These are phyloP conservation scores for Arabis hirsuta DNA, from an alignment of 345 rosid genomes.

Conservation along the genomic window DNA sequence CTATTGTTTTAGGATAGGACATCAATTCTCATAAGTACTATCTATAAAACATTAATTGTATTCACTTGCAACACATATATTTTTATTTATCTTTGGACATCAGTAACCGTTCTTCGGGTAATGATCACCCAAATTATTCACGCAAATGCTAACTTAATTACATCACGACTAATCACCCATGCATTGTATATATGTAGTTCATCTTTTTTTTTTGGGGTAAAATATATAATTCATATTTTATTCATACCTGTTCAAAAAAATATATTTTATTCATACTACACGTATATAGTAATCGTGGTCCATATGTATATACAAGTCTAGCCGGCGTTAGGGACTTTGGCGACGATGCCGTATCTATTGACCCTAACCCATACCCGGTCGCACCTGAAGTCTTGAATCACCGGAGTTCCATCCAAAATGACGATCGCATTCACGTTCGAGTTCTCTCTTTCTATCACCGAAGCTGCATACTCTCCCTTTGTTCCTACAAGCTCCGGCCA, in stretches of 20 bases:
- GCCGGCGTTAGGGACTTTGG: conserved; percentile 26
- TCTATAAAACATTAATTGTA: background rate
- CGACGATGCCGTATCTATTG: conserved; percentile 31
- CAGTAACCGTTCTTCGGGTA: background rate
- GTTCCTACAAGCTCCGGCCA: conserved; percentile 46
- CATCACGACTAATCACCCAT: background rate
- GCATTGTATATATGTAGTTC: background rate
- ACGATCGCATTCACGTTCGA: conserved; percentile 21
- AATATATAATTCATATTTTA: background rate
- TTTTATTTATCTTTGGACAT: background rate
- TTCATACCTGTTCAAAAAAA: too few relatives aligned
- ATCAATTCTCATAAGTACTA: too few relatives aligned
- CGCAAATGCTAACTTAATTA: background rate
- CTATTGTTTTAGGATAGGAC: too few relatives aligned
- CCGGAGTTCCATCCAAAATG: conserved; percentile 33
- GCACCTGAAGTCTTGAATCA: conserved; percentile 36
- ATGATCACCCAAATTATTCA: background rate
- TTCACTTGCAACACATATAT: background rate
- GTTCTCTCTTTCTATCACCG: conserved; percentile 39
- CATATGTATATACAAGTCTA: conserved; percentile 5
- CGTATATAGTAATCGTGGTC: background rate
- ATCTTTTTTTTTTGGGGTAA: too few relatives aligned
- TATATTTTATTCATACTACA: background rate
- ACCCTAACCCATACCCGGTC: conserved; percentile 46
- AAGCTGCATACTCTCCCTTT: conserved; percentile 39